Evolutionary conservation across 192 early-diverging fungal genomes (phyloP).

Genomic region (Gigaspora rosea): DNA sequence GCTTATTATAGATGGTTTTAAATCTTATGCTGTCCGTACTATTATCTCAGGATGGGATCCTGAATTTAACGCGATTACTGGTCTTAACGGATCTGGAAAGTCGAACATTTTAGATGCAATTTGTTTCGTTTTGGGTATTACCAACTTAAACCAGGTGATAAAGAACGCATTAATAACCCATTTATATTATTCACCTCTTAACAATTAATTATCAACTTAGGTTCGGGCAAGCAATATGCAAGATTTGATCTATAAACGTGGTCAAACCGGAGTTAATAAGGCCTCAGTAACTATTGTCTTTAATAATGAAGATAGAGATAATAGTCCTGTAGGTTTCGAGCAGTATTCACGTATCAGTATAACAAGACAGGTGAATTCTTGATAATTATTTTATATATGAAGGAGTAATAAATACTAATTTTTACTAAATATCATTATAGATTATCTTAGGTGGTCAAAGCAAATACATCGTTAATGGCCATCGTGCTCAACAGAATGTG

Average conservation of each 20-base stretch:
- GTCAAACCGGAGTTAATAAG: conserved; percentile 97
- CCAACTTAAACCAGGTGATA: conserved; percentile 81
- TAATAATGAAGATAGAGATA: conserved; percentile 84
- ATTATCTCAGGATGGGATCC: conserved; percentile 98
- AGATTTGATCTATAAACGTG: conserved; percentile 98
- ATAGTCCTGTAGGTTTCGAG: conserved; percentile 87
- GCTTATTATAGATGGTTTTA: conserved; percentile 98
- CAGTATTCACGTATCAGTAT: conserved; percentile 84
- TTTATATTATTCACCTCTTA: too few species aligned
- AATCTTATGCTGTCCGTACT: conserved; percentile 94
- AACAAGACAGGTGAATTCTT: conserved; percentile 86
- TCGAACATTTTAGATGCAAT: conserved; percentile 99
- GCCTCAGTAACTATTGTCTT: conserved; percentile 97
- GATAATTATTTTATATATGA: too few species aligned
- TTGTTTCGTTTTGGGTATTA: conserved; percentile 98
- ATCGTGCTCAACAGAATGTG: conserved; percentile 83
- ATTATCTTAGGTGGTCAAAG: conserved; percentile 87
- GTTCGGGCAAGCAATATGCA: conserved; percentile 91
- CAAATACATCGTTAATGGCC: conserved; percentile 97
- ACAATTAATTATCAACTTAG: conserved; percentile 37
- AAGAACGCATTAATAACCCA: too few species aligned
- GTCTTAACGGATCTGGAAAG: conserved; percentile 97
- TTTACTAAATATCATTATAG: conserved; percentile 33
- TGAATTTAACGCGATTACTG: conserved; percentile 97
- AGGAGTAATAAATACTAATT: too few species aligned